Conservation (phyloP, 2,329 filamentous ascomycete species). For the Cordyceps pruinosa region DNA sequence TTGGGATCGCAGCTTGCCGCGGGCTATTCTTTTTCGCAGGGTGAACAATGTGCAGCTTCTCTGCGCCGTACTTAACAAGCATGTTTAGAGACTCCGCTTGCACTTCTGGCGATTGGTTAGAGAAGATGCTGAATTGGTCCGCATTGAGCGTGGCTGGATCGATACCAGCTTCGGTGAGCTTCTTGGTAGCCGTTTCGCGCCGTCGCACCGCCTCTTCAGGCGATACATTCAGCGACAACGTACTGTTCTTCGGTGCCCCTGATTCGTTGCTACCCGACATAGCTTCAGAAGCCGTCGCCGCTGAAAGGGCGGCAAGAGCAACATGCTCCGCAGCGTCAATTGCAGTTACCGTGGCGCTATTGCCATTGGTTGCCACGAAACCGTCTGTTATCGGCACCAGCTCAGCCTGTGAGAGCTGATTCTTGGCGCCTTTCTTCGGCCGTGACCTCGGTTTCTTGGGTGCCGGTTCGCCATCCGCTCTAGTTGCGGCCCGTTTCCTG, state of each 20-base stretch:
- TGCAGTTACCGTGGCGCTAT: not conserved
- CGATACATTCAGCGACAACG: constrained; percentile 27
- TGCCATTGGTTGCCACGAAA: not conserved
- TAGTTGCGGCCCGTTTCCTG: not conserved
- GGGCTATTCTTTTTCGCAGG: constrained; percentile 32
- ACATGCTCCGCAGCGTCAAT: constrained; percentile 5
- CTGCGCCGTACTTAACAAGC: constrained; percentile 51
- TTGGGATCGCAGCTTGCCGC: not conserved
- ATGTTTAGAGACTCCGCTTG: constrained; percentile 49
- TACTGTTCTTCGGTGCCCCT: not conserved
- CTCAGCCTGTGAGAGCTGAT: constrained; percentile 8
- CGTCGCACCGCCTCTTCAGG: constrained; percentile 45
- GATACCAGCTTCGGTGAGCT: constrained; percentile 42
- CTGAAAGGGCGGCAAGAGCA: constrained; percentile 9
- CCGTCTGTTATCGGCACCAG: constrained; percentile 2
- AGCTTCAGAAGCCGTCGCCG: not conserved
- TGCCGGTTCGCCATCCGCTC: not conserved
- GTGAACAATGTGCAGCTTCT: constrained; percentile 50
- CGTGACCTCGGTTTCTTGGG: constrained; percentile 1
- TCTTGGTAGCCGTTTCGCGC: constrained; percentile 39
- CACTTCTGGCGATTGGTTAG: constrained; percentile 50
- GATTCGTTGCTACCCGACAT: not conserved
- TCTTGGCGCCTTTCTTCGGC: constrained; percentile 1
- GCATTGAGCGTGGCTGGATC: constrained; percentile 44
- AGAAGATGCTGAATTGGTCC: constrained; percentile 53